These are phyloP conservation scores for Fraxinus latifolia DNA, from an alignment of 305 asterid genomes.

Conservation along the genomic window DNA sequence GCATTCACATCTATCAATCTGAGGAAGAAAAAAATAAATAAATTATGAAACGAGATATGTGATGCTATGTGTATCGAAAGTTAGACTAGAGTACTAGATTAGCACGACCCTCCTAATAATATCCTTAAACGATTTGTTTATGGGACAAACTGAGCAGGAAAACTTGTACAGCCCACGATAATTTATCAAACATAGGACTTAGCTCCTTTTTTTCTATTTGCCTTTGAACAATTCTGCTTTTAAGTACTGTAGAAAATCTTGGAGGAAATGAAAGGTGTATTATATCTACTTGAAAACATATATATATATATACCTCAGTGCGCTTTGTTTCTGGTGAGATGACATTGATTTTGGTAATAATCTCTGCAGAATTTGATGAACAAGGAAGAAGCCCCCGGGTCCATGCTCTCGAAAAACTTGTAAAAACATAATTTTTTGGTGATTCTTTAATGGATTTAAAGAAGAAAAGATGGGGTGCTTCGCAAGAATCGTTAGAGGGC, in stretches of 20 bases:
- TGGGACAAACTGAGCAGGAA: too few relatives aligned
- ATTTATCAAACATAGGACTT: neutral
- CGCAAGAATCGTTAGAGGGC: conserved; percentile 38
- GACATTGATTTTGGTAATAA: conserved; percentile 36
- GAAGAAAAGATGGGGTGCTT: conserved; percentile 55
- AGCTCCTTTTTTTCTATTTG: neutral
- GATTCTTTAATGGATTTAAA: conserved; percentile 16
- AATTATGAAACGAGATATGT: neutral
- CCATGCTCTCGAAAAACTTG: conserved; percentile 33
- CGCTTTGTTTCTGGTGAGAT: conserved; percentile 39
- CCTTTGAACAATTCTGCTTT: neutral
- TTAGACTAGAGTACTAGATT: neutral
- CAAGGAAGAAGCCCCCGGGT: conserved; percentile 39
- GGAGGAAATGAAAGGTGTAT: neutral
- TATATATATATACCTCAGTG: conserved; percentile 26
- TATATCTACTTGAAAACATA: neutral
- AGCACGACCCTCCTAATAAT: too few relatives aligned
- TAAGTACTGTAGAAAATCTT: neutral
- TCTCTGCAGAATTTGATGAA: conserved; percentile 37
- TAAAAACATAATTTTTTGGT: neutral
- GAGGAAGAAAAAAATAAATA: neutral
- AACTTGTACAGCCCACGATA: neutral
- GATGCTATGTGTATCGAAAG: neutral
- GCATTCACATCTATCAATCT: conserved; percentile 70
- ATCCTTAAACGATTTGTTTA: too few relatives aligned